Base-by-base conservation (phyloP, 192 early-diverging fungal genomes). In the Kappamyces sp. region DNA sequence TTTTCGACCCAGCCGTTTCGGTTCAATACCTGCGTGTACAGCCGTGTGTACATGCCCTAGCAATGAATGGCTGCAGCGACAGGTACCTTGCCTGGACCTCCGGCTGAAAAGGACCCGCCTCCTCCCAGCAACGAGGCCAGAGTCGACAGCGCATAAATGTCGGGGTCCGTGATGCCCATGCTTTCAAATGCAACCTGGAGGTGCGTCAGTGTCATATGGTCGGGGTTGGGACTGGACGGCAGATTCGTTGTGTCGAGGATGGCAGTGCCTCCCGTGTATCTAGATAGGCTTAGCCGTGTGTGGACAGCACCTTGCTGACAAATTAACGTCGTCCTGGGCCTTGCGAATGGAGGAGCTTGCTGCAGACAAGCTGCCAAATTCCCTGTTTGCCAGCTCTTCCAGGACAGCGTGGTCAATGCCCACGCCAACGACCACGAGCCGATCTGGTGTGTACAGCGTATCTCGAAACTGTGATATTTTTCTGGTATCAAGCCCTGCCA, bases 1-100 rank as follows among this genome's bases (percentile, higher is more conserved):
- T 83, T 88, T 66, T 98, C 96, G 12, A 98, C 84, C 91, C 91
- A 98, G 54, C 85, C 80, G 68, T 91, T 84, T 60, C 91, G 88
- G 67, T 96, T 96, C 35, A 98, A 75, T 2, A 98, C 93, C 40
- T 91, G 86, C 8, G 90, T 95, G 67, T 94, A 98, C 34, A 98
- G 78, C 2, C 93, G 83, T 43, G 93, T 94, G 79, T 98, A 94
- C 93, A 98, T 96, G 51, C 96, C 96, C 73, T 98, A 96, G 2
- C 95, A 93, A 31, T 8, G 5, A 49, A 49, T 49, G 9, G 34
- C 29, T 0, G 12, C 34, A 5, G 9, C 29, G 22, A 22, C 22
- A 22, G 22, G 22, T 22, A 22, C 22, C 22, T 22, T 49, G 34
- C 55, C 55, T 1, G 96, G 96, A 5, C 96, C 96, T 57, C 96